Base-by-base conservation (phyloP, 148 eudicot genomes). In the Camellia sinensis region DNA sequence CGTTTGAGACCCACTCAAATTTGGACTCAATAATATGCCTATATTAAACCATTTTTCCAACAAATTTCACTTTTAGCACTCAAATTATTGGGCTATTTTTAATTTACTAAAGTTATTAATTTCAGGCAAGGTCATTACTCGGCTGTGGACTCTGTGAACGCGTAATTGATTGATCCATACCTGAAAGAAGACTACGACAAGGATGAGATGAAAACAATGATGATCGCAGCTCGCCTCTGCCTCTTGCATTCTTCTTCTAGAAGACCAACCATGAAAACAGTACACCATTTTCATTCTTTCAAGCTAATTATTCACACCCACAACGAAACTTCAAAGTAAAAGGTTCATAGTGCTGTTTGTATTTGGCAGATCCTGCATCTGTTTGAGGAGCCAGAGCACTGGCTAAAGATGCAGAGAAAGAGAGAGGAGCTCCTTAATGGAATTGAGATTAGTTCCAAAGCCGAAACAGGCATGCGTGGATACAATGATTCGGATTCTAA, bases 71-170 rank as follows among this genome's bases (percentile, higher is more conserved):
- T 29, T 29, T 29, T 29, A 29, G 1, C 37, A 29, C 37, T 29
- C 37, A 29, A 29, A 29, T 29, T 29, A 29, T 29, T 29, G 37
- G 37, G 21, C 3, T 19, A 14, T 72, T 52, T 48, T 69, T 13
- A 29, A 29, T 29, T 29, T 29, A 29, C 37, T 29, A 29, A 29
- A 29, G 0, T 29, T 29, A 29, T 8, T 19, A 76, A 11, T 80
- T 86, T 76, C 88, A 83, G 88, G 88, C 84, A 56, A 80, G 78
- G 64, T 83, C 82, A 68, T 52, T 86, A 66, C 88, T 86, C 40
- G 53, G 79, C 48, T 46, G 72, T 71, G 86, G 86, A 48, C 79
- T 86, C 13, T 73, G 79, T 45, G 88, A 86, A 15, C 80, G 79
- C 6, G 80, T 86, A 2, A 71, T 86, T 57, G n/a, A n/a, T n/a